Evolutionary conservation across 352 stramenopile species (phyloP), one percentile per base, ranked within the genome.

Genomic region (Globisporangium parvum): DNA sequence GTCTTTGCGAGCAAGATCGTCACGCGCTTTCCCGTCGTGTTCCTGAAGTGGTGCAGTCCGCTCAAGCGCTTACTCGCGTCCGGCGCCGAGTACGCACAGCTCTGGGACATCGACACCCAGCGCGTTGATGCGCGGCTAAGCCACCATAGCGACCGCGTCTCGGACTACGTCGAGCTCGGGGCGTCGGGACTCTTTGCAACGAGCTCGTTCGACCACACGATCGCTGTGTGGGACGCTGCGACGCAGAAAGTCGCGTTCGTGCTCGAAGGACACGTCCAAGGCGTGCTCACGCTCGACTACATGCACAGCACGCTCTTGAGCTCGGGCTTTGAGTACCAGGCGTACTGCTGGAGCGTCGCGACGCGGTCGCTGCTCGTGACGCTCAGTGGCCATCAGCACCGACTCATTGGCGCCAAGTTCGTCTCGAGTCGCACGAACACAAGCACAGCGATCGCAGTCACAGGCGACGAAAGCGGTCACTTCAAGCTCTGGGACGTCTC

Each of bases 401-500:
- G 75, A 0, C 77, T 93, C 15, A 76, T 93, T 45, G 78, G 79
- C 6, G 75, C 85, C 6, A 71, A 71, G 48, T 80, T 94, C 23
- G 73, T 90, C 1, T 85, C 77, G 9, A 62, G 63, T 1, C 55
- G 54, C 6, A 17, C 46, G 15, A 59, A 6, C 4, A 46, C 28
- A 0, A 40, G 55, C 12, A 35, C 26, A 35, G 60, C 53, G 33
- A 51, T 80, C 15, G 80, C 62, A 2, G 75, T 92, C 9, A 93
- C 80, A 35, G 79, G 81, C 3, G 85, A 95, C 50, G 70, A 79
- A 42, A 71, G 61, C 14, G 85, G 82, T 0, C 73, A 91, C 51
- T 90, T 93, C 53, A 84, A 85, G 51, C 63, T 92, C 24, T 95
- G 85, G 85, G 76, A 92, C 20, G 62, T 95, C 59, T 76, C 68